phyloP scores from a whole-genome alignment of 2,329 filamentous ascomycete species.

The Alternaria sp. region DNA sequence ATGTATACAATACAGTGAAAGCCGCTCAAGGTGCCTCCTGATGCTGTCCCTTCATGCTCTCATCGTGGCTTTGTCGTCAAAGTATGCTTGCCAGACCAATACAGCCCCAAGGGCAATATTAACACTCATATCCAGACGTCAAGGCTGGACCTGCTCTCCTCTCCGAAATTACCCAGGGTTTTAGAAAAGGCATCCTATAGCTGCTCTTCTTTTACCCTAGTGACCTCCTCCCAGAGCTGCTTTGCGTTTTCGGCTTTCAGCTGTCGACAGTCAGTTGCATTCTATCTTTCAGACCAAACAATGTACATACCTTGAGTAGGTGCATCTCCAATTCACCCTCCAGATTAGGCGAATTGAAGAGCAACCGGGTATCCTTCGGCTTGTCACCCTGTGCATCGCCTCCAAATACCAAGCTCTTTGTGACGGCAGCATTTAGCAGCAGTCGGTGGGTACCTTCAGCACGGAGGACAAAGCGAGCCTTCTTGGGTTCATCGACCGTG shows the following conservation, averaged over 20 bases:
- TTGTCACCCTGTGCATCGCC: conserved; percentile 68
- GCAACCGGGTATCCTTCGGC: conserved; percentile 72
- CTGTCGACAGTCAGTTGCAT: conserved; percentile 17
- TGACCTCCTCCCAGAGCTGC: conserved; percentile 34
- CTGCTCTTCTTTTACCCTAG: conserved; percentile 26
- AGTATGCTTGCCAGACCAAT: background rate
- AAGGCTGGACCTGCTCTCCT: background rate
- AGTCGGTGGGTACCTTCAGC: conserved; percentile 88
- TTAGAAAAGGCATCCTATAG: conserved; percentile 25
- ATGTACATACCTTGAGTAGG: conserved; percentile 61
- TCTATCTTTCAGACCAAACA: background rate
- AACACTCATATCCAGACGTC: background rate
- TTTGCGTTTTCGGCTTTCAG: conserved; percentile 31
- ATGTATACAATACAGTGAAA: background rate
- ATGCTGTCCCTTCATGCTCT: background rate
- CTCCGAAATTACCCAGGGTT: background rate
- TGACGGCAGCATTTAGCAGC: conserved; percentile 82
- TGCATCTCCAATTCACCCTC: conserved; percentile 61
- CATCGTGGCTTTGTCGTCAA: background rate
- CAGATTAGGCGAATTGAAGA: conserved; percentile 63
- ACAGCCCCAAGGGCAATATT: background rate
- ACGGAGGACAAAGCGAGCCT: conserved; percentile 82
- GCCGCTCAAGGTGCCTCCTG: background rate
- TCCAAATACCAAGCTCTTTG: conserved; percentile 79
- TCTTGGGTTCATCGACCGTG: conserved; percentile 46